Base-by-base conservation (phyloP, 305 asterid genomes). In the Fraxinus nigra region DNA sequence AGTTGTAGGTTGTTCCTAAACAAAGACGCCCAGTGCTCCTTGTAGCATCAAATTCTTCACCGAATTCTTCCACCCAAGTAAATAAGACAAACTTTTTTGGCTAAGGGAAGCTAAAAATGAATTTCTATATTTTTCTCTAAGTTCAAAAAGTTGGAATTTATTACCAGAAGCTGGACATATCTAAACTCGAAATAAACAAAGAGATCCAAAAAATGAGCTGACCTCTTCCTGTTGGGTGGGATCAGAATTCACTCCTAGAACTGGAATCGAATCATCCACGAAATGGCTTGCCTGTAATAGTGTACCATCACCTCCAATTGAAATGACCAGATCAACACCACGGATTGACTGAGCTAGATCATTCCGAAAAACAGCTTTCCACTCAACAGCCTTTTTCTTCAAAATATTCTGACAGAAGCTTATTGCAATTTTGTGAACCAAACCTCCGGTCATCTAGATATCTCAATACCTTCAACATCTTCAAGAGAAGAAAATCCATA, bases 21-120 rank as follows among this genome's bases (percentile, higher is more conserved):
- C 99, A 95, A 54, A 95, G 97, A 87, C 90, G 89, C 82, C 98
- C 97, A 26, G 97, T 94, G 90, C 99, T 95, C 93, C 99, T 92
- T 35, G 94, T 92, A 72, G 99, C 98, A 78, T 95, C 99, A 76
- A 95, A 92, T 28, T 95, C 97, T 76, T 92, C 95, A 78, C 84
- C 87, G 40, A 84, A 78, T 81, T 90, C 91, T 79, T 84, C 91
- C 86, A 91, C 95, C 98, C 94, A 81, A 35, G 20, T 26, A 85
- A 18, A 80, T 14, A 84, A 13, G 40, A 78, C 28, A 78, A 54
- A 24, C 59, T 46, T 74, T 43, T 26, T 79, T 28, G 61, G 79
- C 34, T 5, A 84, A 37, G 76, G 38, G 7, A 75, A 4, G 79
- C 18, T 63, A 43, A 4, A 63, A 33, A 8, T 9, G 10, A 40